Percentiles rank a stretch among this genome's conserved stretches.
phyloP scores from a whole-genome alignment of 129 eudicot genomes.

The Glebionis coronaria region DNA sequence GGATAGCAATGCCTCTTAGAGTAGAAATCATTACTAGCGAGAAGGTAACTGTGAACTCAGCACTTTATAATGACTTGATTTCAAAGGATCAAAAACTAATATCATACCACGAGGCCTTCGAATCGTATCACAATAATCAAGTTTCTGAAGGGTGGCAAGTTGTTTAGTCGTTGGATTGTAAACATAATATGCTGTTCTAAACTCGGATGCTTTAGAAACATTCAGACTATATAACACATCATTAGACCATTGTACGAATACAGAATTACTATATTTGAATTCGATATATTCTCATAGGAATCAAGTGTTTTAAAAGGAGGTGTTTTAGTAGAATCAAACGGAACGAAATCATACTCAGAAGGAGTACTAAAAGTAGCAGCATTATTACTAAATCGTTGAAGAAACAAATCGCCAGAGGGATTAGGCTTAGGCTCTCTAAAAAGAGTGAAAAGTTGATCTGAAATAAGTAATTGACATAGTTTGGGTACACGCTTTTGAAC shows the following conservation, averaged over 20 bases:
- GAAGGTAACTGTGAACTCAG: conserved; percentile 17
- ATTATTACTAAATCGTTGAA: conserved; percentile 22
- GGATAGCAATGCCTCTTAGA: conserved; percentile 33
- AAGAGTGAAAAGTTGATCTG: conserved; percentile 33
- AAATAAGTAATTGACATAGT: conserved; percentile 33
- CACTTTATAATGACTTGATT: conserved; percentile 23
- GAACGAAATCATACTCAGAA: no score
- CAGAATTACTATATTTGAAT: conserved; percentile 8
- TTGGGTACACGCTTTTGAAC: no score
- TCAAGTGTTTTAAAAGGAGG: conserved; percentile 32
- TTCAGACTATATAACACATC: conserved; percentile 23
- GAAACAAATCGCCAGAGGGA: conserved; percentile 33
- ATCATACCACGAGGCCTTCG: conserved; percentile 29
- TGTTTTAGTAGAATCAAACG: conserved; percentile 27
- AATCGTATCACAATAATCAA: conserved; percentile 12
- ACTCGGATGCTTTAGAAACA: neutral
- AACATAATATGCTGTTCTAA: conserved; percentile 20
- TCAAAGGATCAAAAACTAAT: conserved; percentile 50
- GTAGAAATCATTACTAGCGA: conserved; percentile 19
- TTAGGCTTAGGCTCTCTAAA: conserved; percentile 36
- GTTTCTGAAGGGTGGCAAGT: conserved; percentile 26
- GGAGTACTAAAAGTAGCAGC: neutral
- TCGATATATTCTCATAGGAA: neutral
- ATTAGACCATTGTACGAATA: conserved; percentile 62
- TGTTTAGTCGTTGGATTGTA: conserved; percentile 50